Base-by-base conservation (phyloP, 441 rosid species). In the Daphne laureola region DNA sequence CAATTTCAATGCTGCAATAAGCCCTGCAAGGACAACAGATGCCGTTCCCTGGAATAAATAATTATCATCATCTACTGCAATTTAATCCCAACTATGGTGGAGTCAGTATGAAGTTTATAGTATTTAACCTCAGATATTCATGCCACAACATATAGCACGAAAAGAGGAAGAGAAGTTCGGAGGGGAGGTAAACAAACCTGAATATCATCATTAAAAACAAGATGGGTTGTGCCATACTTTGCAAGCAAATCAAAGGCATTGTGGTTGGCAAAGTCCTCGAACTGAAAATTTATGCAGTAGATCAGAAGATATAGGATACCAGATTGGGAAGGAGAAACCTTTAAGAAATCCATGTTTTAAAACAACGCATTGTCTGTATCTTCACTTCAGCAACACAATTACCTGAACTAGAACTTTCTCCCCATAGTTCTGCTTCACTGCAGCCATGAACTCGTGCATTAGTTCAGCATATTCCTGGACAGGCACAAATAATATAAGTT, bases 231-330 rank as follows among this genome's bases (percentile, higher is more conserved):
- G 51, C 84, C 78, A 67, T 88, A 85, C 67, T 76, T 85, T 27
- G 77, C 69, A 53, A 88, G 72, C 57, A 88, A 76, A 51, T 87
- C 79, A 44, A 87, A 84, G 17, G 93, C 93, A 65, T 82, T 85
- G 79, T 85, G 91, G 74, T 83, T 88, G 53, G 96, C 96, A 56
- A 88, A 88, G 72, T 88, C 94, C 79, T 88, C 96, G 70, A 83
- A 89, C 95, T 86, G 76, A 46, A 78, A 74, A 25, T 25, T 26
- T 31, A 8, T 25, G 14, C 7, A 3, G 43, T 15, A 0, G 31
- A 51, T 58, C 62, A 47, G 53, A 21, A 58, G 21, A 47, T 46
- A 21, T 2, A 31, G 38, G 38, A 1, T 31, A 2, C 40, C 43
- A 38, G 31, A 23, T 8, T 51, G 43, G 4, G 14, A 5, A 49